These are phyloP conservation scores for Yamadazyma ubonensis DNA, from an alignment of 805 yeast genomes.

Conservation along the genomic window DNA sequence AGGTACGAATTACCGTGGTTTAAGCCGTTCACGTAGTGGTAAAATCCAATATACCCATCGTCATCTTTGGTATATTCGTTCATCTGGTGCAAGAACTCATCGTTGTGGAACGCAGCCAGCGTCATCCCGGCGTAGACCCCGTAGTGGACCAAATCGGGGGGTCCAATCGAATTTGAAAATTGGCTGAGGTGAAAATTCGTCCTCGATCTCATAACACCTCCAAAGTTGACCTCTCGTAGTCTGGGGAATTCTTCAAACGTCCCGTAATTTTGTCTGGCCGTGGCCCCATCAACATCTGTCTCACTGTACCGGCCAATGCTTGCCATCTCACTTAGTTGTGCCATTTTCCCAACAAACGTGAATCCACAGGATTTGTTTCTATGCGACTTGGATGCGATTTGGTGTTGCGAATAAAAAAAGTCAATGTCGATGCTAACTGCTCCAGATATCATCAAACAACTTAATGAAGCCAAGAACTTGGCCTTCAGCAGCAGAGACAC, in stretches of 20 bases:
- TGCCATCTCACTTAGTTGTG: not conserved
- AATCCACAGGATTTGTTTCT: too few relatives aligned
- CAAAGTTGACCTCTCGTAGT: constrained; percentile 14
- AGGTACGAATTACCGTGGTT: constrained; percentile 18
- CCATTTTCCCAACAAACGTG: too few relatives aligned
- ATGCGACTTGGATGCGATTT: too few relatives aligned
- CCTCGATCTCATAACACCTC: constrained; percentile 10
- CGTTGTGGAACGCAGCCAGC: constrained; percentile 24
- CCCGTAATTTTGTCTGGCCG: constrained; percentile 2
- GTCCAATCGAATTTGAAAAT: constrained; percentile 22
- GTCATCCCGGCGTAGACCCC: constrained; percentile 34
- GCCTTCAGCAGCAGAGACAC: constrained; percentile 30
- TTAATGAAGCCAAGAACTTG: constrained; percentile 38
- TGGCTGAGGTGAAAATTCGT: constrained; percentile 8
- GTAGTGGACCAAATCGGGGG: constrained; percentile 41
- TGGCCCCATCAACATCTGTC: not conserved
- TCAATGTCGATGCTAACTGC: constrained; percentile 15
- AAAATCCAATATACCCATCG: constrained; percentile 41
- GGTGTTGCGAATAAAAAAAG: too few relatives aligned
- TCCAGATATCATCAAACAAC: constrained; percentile 26
- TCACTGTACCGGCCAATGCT: constrained; percentile 3
- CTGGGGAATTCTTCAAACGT: constrained; percentile 11
- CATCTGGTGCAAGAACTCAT: constrained; percentile 25
- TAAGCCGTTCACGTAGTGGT: constrained; percentile 40
- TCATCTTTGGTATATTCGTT: constrained; percentile 21